phyloP scores from a whole-genome alignment of 176 grass and related monocot species.

The Saccharum spontaneum region DNA sequence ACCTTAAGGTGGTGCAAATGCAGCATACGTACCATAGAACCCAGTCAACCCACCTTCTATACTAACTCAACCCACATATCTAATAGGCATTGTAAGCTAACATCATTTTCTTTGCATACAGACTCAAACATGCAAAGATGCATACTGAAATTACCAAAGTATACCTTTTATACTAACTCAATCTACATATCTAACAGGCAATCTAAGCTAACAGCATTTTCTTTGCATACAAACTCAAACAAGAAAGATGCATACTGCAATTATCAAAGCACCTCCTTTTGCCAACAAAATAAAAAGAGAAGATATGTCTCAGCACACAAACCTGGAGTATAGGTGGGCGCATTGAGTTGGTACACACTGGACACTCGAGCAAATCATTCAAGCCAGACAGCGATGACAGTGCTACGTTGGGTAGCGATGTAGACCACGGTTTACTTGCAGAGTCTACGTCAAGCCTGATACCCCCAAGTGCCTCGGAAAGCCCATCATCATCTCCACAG shows the following conservation, averaged over 20 bases:
- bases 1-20: neutral
- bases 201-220: conserved; percentile 10
- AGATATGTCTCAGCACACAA: neutral
- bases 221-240: conserved; percentile 8
- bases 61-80: conserved; percentile 5
- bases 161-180: neutral
- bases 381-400: conserved; percentile 51
- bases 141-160: neutral
- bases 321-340: conserved; percentile 71
- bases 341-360: conserved; percentile 71
- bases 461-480: conserved; percentile 41
- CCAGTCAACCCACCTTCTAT: neutral
- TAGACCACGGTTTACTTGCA: conserved; percentile 44
- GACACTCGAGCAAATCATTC: conserved; percentile 64
- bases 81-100: neutral
- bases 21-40: neutral
- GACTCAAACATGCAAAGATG: neutral
- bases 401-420: conserved; percentile 37
- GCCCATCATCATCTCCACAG: conserved; percentile 38
- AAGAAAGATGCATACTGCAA: neutral
- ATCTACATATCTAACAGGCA: conserved; percentile 1
- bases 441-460: conserved; percentile 39
- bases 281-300: neutral
- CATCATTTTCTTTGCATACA: conserved; percentile 16
- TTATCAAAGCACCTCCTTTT: conserved; percentile 1